Evolutionary conservation across 352 stramenopile genomes (phyloP), one percentile per base, ranked within the genome.

Genomic region (Phytophthora melonis): DNA sequence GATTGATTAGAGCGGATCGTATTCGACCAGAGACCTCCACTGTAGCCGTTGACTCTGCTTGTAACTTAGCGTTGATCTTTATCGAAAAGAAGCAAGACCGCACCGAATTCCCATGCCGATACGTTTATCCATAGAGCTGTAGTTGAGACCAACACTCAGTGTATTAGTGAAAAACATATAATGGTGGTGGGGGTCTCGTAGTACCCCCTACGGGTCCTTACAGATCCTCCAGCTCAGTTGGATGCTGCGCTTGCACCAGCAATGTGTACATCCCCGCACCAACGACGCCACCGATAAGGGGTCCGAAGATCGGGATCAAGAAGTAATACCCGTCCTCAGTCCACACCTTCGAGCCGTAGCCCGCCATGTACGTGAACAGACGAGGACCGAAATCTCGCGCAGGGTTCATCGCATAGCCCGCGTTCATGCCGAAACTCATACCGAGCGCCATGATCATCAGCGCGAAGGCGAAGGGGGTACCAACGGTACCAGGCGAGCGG

Each of bases 271-370:
- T 30, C 19, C 82, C 79, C 2, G 66, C 82, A 2, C 85, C 82
- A 10, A 81, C 43, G 18, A 87, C 67, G 14, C 75, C 82, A 16
- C 83, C 84, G 5, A 89, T 57, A 11, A 80, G 63, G 18, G 82
- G 84, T 5, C 69, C 82, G 32, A 91, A 80, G 58, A 91, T 74
- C 16, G 82, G 82, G 62, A 89, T 83, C 70, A 81, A 82, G 60
- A 91, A 89, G 79, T 91, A 91, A 72, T 75, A 71, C 43, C 73
- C 74, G 56, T 77, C 72, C 14, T 74, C 57, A 25, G 84, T 89
- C 45, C 84, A 91, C 32, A 90, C 84, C 50, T 86, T 77, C 16
- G 75, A 71, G n/a, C 83, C 84, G 78, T 84, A 91, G 61, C 84
- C 84, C 11, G 74, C 82, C 9, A 88, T 55, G 58, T 63, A 80